Evolutionary conservation across 495 filamentous ascomycete genomes (phyloP), one percentile per base, ranked within the genome.

Genomic region (Rostrohypoxylon terebratum): DNA sequence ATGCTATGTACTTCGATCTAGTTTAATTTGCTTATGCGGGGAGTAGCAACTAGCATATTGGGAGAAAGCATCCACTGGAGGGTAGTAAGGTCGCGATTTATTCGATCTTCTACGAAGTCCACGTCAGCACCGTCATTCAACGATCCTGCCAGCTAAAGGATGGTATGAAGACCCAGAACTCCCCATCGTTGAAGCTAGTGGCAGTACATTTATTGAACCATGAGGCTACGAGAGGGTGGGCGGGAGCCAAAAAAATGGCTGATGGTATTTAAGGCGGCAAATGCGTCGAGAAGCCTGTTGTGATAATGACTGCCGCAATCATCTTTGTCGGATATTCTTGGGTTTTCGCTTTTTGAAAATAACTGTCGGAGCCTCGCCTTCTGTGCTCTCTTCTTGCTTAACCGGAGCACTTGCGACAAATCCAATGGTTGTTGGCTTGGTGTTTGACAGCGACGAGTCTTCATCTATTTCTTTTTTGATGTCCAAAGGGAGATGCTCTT

Each of bases 261-360:
- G 16, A 7, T 18, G n/a, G 20, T 45, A 5, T 16, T 4, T 20
- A 6, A 45, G 13, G n/a, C 42, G 16, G 42, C n/a, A 6, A 45
- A 25, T 25, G 13, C 21, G 20, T 9, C 47, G 21, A 0, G 20
- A 21, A 44, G 23, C 9, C 9, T n/a, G 21, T 44, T 13, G 21
- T 4, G 21, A 14, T 4, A 45, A 21, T 25, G 38, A 10, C 14
- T 42, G 8, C 6, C 3, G 4, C 4, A 42, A 18, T 23, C 42
- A 85, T 74, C 81, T 83, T 51, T 89, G 87, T 40, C 88, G 85
- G 72, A 92, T 87, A 34, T 89, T 88, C 78, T 94, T 97, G 0
- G 90, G 86, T 77, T 96, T 97, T 69, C 94, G 88, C 81, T 97
- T 97, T 82, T 97, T 98, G 83, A 98, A 98, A 11, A 96, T 81